Evolutionary conservation across 2,329 filamentous ascomycete species (phyloP), one percentile per base, ranked within the genome.

Genomic region (Knufia fluminis): DNA sequence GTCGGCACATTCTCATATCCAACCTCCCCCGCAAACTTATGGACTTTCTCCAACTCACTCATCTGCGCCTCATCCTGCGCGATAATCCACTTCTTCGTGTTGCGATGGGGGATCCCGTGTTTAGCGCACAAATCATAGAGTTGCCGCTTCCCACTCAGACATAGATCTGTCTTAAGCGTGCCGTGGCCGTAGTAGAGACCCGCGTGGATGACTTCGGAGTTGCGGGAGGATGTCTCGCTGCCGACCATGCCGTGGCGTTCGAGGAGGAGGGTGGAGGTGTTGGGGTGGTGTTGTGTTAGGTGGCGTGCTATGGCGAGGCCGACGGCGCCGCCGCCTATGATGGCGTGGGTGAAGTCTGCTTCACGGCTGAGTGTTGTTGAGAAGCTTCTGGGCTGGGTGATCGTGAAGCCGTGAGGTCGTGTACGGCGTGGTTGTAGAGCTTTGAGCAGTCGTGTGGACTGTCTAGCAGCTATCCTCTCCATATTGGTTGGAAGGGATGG

Each of bases 141-240:
- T 64, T 88, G 73, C 26, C 82, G 64, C 58, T 83, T 83, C 52
- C 92, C 92, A 26, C 73, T 71, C 55, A 96, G 74, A 69, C 92
- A 98, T 10, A 98, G 78, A 14, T 71, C 70, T 1, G 90, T 88
- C 69, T 98, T 98, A 47, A 96, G 78, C 1, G 82, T 83, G 35
- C 70, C 67, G 4, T 74, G 64, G 14, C 85, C 86, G 67, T 96
- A 96, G 75, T 96, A 97, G 55, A 97, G 77, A 12, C 92, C 92
- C 1, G 87, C 92, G 66, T 98, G 92, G 59, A 98, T 94, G 49
- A 97, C 79, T 76, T 97, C 90, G 62, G 85, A 91, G 71, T 95
- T 96, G 58, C 90, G 82, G 56, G 85, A 86, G 54, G 85, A 90
- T 0, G 89, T 95, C 70, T 96, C 90, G 23, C 81, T 91, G 44